phyloP scores from a whole-genome alignment of 1,284 basidiomycete genomes.

The Lentinus polychrous region DNA sequence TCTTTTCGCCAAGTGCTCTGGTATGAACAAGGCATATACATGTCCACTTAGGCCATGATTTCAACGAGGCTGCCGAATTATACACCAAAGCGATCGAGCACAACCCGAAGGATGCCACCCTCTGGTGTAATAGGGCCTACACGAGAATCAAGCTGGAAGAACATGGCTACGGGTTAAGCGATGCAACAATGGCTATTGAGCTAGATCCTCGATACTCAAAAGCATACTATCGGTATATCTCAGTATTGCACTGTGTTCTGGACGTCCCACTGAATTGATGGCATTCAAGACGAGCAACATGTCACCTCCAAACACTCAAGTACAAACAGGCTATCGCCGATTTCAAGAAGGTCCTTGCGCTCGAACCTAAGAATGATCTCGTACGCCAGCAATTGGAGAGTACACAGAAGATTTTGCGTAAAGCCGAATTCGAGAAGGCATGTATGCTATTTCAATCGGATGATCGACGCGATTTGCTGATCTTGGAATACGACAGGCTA shows the following conservation, averaged over 20 bases:
- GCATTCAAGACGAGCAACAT: slow-evolving; percentile 75
- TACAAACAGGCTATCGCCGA: slow-evolving; percentile 81
- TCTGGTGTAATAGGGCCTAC: slow-evolving; percentile 79
- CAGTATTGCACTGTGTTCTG: neutral
- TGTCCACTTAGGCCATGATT: slow-evolving; percentile 43
- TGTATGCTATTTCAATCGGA: neutral
- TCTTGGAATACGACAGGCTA: slow-evolving; percentile 43
- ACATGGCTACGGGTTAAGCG: slow-evolving; percentile 74
- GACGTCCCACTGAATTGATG: neutral
- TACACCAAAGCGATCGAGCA: slow-evolving; percentile 76
- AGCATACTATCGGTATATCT: slow-evolving; percentile 72
- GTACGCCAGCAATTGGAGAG: slow-evolving; percentile 80
- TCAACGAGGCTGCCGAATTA: slow-evolving; percentile 56
- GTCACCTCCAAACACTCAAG: slow-evolving; percentile 85
- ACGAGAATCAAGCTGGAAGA: slow-evolving; percentile 77
- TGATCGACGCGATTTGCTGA: neutral
- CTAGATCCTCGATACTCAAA: slow-evolving; percentile 91
- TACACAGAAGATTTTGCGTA: slow-evolving; percentile 86
- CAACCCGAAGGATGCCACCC: slow-evolving; percentile 70
- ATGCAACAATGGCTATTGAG: slow-evolving; percentile 81
- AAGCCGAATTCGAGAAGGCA: slow-evolving; percentile 86
- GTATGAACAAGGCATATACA: neutral
- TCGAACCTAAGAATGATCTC: slow-evolving; percentile 84
- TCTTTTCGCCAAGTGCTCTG: neutral
- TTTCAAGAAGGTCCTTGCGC: slow-evolving; percentile 78